These are phyloP conservation scores for Hyphopichia fennica DNA, from an alignment of 1,139 yeast species.

Conservation along the genomic window DNA sequence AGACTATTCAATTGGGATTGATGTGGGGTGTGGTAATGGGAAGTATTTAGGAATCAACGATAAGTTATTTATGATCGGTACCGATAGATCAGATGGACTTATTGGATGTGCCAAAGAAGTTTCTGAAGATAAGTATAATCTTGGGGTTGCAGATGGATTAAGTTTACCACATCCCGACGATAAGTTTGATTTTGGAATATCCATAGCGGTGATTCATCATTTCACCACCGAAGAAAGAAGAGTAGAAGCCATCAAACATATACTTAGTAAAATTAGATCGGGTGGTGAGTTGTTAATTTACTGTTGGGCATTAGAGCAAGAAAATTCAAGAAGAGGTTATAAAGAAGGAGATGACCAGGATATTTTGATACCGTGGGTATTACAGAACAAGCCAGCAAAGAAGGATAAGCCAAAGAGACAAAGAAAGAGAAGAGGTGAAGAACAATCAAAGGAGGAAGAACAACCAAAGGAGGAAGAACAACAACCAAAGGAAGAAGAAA, in stretches of 20 bases:
- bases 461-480: constrained; percentile 14
- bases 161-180: constrained; percentile 60
- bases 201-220: constrained; percentile 95
- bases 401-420: constrained; percentile 18
- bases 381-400: constrained; percentile 45
- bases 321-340: constrained; percentile 80
- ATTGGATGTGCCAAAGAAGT: constrained; percentile 64
- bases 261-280: constrained; percentile 54
- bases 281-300: constrained; percentile 78
- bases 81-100: constrained; percentile 81
- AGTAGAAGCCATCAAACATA: constrained; percentile 66
- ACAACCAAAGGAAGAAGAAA: constrained; percentile 16
- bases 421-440: constrained; percentile 4
- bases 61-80: constrained; percentile 69
- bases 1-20: constrained; percentile 49
- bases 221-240: constrained; percentile 84
- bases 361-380: constrained; percentile 93
- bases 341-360: constrained; percentile 91
- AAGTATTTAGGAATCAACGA: constrained; percentile 77
- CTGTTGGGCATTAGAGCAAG: constrained; percentile 97
- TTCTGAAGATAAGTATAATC: constrained; percentile 35
- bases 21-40: constrained; percentile 97
- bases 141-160: constrained; percentile 76
- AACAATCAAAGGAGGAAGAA: constrained; percentile 11
- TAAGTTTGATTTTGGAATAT: constrained; percentile 84